A percentile compares a stretch with the other conserved stretches of the same genome.
phyloP scores from a whole-genome alignment of 2,329 filamentous ascomycete genomes.

The Laburnicola sp. region DNA sequence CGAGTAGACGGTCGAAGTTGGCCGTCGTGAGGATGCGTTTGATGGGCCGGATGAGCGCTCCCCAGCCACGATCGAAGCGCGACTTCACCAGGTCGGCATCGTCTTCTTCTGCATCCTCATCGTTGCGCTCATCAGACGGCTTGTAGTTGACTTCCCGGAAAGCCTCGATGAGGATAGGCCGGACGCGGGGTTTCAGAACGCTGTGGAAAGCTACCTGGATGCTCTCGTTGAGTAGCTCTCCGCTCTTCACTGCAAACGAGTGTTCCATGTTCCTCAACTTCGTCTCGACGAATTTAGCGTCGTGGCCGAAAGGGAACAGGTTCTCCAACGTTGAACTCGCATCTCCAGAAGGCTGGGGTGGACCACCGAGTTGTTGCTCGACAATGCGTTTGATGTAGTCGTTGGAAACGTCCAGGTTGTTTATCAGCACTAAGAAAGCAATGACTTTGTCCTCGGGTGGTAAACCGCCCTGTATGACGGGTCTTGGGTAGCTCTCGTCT shows the following conservation, averaged over 20 bases:
- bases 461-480: conserved; percentile 74
- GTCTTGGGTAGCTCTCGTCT: conserved; percentile 88
- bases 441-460: conserved; percentile 89
- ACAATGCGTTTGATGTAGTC: conserved; percentile 92
- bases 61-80: conserved; percentile 85
- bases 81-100: conserved; percentile 67
- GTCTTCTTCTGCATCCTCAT: conserved; percentile 53
- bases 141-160: conserved; percentile 90
- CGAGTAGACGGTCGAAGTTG: conserved; percentile 76
- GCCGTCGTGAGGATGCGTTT: conserved; percentile 78
- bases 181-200: conserved; percentile 81
- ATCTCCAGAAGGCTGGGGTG: conserved; percentile 40
- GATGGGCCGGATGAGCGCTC: conserved; percentile 80
- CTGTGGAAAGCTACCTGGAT: conserved; percentile 84
- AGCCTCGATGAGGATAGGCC: conserved; percentile 81
- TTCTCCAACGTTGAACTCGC: conserved; percentile 52
- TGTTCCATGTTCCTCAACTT: conserved; percentile 70
- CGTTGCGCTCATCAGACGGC: conserved; percentile 60
- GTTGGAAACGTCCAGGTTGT: conserved; percentile 89
- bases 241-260: conserved; percentile 75
- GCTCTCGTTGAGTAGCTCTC: conserved; percentile 80
- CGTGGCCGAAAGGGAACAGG: conserved; percentile 79
- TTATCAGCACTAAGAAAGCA: conserved; percentile 88
- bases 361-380: conserved; percentile 60
- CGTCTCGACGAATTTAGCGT: conserved; percentile 69